Evolutionary conservation across 176 grass and related monocot genomes (phyloP).

Genomic region (Musa schizocarpa): DNA sequence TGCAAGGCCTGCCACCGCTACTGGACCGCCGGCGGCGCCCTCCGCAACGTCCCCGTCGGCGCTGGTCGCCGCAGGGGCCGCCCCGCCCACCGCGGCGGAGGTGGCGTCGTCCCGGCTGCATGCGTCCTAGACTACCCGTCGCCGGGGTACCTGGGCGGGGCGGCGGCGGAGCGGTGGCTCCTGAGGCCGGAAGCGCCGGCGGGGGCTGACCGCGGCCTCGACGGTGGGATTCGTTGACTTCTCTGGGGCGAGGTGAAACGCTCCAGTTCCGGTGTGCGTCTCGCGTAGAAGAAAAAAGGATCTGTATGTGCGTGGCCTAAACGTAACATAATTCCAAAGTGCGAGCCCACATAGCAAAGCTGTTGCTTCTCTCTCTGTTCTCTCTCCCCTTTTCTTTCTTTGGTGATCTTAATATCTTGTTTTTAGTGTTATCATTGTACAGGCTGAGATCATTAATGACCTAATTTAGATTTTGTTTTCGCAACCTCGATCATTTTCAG

Average conservation of each 20-base stretch:
- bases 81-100: not conserved
- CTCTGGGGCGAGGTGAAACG: slow-evolving; percentile 11
- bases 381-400: too few relatives aligned
- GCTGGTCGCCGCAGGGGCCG: slow-evolving; percentile 53
- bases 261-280: slow-evolving; percentile 26
- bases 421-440: too few relatives aligned
- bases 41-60: slow-evolving; percentile 63
- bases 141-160: not conserved
- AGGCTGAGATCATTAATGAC: too few relatives aligned
- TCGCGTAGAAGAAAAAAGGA: not conserved
- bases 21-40: slow-evolving; percentile 93
- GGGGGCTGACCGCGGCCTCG: not conserved
- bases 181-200: not conserved
- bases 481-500: too few relatives aligned
- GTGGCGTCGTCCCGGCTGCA: not conserved
- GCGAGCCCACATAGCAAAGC: too few relatives aligned
- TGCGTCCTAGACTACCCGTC: slow-evolving; percentile 29
- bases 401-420: not conserved
- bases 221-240: slow-evolving; percentile 16
- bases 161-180: slow-evolving; percentile 15
- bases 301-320: not conserved
- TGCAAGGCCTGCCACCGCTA: slow-evolving; percentile 93
- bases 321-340: not conserved
- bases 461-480: too few relatives aligned
- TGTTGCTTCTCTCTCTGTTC: too few relatives aligned